Evolutionary conservation across 129 eudicot species (phyloP).

Genomic region (Flaveria brownii): DNA sequence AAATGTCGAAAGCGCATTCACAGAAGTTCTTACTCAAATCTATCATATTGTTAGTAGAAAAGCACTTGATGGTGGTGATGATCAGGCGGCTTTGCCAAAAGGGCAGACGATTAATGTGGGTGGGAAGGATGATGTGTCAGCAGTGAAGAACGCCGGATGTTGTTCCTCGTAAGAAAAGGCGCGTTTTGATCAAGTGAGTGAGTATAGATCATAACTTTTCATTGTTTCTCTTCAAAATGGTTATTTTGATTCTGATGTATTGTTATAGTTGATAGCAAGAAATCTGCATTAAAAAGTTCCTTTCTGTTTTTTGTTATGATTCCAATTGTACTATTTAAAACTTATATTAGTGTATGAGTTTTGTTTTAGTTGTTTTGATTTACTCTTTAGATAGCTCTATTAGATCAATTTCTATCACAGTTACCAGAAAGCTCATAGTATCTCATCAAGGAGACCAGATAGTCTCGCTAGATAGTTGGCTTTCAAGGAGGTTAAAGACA

Average conservation of each 20-base stretch:
- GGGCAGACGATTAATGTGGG: not conserved
- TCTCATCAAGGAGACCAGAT: too few species aligned
- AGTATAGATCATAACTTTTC: not conserved
- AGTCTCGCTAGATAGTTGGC: too few species aligned
- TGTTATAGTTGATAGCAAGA: not conserved
- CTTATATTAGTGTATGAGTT: not conserved
- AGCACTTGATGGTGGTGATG: not conserved
- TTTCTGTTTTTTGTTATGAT: not conserved
- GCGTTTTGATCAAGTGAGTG: not conserved
- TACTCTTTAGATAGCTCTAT: not conserved
- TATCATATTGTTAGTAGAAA: slow-evolving; percentile 4
- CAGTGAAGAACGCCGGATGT: not conserved
- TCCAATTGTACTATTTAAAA: not conserved
- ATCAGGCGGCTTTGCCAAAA: not conserved
- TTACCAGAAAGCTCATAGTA: not conserved
- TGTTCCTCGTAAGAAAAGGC: not conserved
- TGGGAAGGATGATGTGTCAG: not conserved
- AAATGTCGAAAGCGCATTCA: not conserved
- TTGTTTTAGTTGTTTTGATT: not conserved
- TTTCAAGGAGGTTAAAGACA: not conserved
- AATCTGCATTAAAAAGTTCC: not conserved
- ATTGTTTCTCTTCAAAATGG: not conserved
- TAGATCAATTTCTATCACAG: not conserved
- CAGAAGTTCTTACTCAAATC: slow-evolving; percentile 6
- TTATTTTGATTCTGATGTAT: not conserved